Evolutionary conservation across 139 green algal genomes (phyloP), one percentile per base, ranked within the genome.

Genomic region (Axilococcus clingmanii): DNA sequence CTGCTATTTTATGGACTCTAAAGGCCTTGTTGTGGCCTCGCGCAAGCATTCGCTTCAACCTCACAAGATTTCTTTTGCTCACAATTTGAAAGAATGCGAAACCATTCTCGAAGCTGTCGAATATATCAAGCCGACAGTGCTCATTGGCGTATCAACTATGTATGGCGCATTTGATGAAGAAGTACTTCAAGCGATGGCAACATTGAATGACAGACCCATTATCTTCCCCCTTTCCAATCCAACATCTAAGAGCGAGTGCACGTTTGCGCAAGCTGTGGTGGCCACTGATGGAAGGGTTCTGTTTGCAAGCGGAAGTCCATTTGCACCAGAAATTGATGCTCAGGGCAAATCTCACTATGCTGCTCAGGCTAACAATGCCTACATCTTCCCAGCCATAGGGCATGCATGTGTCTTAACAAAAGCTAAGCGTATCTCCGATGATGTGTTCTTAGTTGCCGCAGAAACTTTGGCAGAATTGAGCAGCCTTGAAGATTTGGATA

Each of bases 221-320:
- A 84, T 96, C 47, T 88, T 96, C 59, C 77, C 88, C 7, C 71
- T 96, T n/a, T 89, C 74, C 57, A 96, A 96, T 67, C 88, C 88
- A 28, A 96, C 86, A 15, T 66, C 38, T 34, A 80, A 85, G 49
- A 61, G 79, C 7, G 88, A 96, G 78, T 94, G 84, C 81, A 95
- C 85, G 11, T 81, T 75, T 19, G 42, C 82, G 59, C 67, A 87
- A 25, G 85, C 75, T 5, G 55, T 86, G 17, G 31, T 48, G 2
- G 71, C 35, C 20, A 90, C 59, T 0, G 30, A 66, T 22, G 83
- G 74, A 31, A 56, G 59, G 16, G 77, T 86, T 17, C 40, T 95
- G 15, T 95, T 96, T 68, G 88, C 88, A 22, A 78, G 55, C 17
- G 87, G 87, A 25, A 86, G 69, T 2, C 85, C 87, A 24, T 95